Base-by-base conservation (phyloP, 257 asterid species). In the Haberlea rhodopensis region DNA sequence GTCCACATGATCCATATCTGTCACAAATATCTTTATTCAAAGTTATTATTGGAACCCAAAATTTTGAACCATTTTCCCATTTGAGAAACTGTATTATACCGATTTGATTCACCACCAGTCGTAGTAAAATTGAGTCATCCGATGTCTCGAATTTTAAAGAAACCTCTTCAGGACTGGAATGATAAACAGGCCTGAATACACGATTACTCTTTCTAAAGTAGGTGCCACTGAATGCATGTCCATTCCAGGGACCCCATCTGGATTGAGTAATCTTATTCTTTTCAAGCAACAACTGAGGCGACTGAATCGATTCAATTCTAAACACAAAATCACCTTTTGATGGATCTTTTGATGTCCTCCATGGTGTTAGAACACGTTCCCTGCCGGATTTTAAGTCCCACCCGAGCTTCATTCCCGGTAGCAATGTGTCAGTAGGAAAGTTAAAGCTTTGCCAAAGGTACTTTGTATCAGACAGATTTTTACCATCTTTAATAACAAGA, bases 361-460 rank as follows among this genome's bases (percentile, higher is more conserved):
- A 75, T 9, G 90, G 81, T 11, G 69, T 84, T 57, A 81, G 66
- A 32, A 51, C 57, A n/a, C 71, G 67, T 24, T 64, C 37, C 5
- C 57, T 8, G 16, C 28, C 40, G 5, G 59, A n/a, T 49, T 65
- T 72, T 5, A 68, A 19, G 16, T 81, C 72, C 91, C 81, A 80
- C 0, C 91, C 88, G 0, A 84, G 77, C 29, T 70, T 78, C 91
- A 84, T 84, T 18, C 83, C 79, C 9, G 88, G 88, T 6, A 84
- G 65, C 77, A 84, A 32, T 5, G 88, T 84, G 53, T 84, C 66
- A 2, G 74, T 25, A 0, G 82, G 81, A 27, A 18, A 46, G 45
- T 80, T 76, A 22, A 80, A 84, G 62, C 86, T 84, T 23, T 82
- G 77, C 88, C 91, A 82, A 13, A 52, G 6, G 28, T 63, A 72